Evolutionary conservation across 345 rosid species (phyloP).

Genomic region (Lumnitzera racemosa): DNA sequence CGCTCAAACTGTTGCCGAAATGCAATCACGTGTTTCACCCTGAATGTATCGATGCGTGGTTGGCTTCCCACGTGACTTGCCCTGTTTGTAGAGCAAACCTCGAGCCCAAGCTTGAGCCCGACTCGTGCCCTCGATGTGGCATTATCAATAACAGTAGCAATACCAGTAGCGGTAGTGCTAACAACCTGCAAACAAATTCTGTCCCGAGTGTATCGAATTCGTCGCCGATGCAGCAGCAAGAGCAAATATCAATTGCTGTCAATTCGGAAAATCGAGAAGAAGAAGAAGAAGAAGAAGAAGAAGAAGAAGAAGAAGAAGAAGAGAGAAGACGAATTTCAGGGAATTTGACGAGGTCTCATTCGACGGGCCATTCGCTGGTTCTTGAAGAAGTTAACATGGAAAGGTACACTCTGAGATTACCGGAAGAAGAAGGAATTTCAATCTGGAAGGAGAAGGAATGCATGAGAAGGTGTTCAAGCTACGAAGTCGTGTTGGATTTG

Average conservation of each 20-base stretch:
- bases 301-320: too few species aligned
- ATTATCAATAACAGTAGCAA: conserved; percentile 11
- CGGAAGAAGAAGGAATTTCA: conserved; percentile 41
- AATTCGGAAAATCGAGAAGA: conserved; percentile 32
- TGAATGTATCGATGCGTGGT: conserved; percentile 86
- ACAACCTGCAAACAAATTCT: not conserved
- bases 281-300: conserved; percentile 15
- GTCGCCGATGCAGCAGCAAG: not conserved
- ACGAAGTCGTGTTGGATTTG: not conserved
- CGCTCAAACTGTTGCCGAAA: conserved; percentile 78
- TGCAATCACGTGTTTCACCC: conserved; percentile 87
- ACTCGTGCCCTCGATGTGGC: conserved; percentile 7
- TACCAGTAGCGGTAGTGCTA: conserved; percentile 19
- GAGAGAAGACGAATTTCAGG: conserved; percentile 19
- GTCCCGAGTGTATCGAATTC: not conserved
- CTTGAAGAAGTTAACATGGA: conserved; percentile 68
- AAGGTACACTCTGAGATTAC: conserved; percentile 60
- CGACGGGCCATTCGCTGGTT: conserved; percentile 74
- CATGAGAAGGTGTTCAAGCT: conserved; percentile 3
- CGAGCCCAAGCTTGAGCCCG: conserved; percentile 17
- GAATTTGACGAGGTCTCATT: conserved; percentile 44
- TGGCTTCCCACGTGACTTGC: conserved; percentile 70
- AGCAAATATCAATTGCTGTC: not conserved
- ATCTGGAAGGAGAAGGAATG: not conserved
- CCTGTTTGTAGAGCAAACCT: conserved; percentile 89